Evolutionary conservation across 2,329 filamentous ascomycete species (phyloP), one percentile per base, ranked within the genome.

Genomic region (Tympanopsis confertula): DNA sequence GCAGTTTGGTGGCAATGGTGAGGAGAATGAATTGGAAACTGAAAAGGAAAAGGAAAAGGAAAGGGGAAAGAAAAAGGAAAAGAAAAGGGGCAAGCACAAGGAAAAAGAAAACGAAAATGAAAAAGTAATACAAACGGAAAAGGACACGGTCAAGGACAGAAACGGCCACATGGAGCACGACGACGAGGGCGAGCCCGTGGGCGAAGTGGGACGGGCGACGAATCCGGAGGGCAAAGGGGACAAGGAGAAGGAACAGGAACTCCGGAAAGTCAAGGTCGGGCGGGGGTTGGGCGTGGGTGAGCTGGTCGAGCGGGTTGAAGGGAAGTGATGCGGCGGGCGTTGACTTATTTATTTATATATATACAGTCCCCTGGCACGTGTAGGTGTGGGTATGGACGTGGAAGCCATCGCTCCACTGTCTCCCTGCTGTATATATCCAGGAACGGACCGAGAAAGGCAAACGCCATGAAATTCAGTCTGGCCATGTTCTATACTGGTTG

Each of bases 201-300:
- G 80, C 5, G 81, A 61, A 57, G 35, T 55, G 54, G 30, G 20
- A 40, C 5, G 38, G 38, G 40, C 19, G 51, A 55, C 22, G 19
- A 49, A 37, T 28, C 49, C 33, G 17, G 40, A 35, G 18, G 51
- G 33, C 2, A 41, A 41, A 4, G 51, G 51, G 38, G 54, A 53
- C 35, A 59, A 62, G 45, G 69, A 74, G 50, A 78, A 74, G 56
- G 83, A 82, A 76, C n/a, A n/a, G n/a, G n/a, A n/a, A n/a, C n/a
- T n/a, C n/a, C 70, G 82, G 46, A 88, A 86, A 63, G 83, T 93
- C 43, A 88, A 86, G 62, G 82, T 95, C 37, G 88, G 88, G 13
- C 68, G 86, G 50, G 72, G 69, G 1, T 55, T 93, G 36, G 88
- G 88, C 2, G 87, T 94, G 0, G 83, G 79, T 2, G 80, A 82